phyloP scores from a whole-genome alignment of 192 early-diverging fungal genomes.

The Mortierella claussenii region DNA sequence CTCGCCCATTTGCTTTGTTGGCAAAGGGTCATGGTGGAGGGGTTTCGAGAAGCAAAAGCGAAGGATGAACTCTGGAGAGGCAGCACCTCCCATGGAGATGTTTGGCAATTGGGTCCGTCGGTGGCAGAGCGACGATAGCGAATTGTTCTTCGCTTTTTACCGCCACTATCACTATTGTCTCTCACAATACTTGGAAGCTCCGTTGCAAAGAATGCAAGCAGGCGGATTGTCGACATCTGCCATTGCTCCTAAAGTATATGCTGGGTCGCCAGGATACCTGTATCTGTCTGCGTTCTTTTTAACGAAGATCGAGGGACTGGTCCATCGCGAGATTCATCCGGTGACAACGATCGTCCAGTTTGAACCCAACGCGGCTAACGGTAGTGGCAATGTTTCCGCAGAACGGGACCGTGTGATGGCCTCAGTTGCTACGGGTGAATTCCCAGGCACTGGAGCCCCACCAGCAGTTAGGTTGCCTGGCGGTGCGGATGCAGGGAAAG shows the following conservation, averaged over 20 bases:
- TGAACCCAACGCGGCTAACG: conserved; percentile 34
- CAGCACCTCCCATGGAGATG: conserved; percentile 53
- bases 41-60: conserved; percentile 56
- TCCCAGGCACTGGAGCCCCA: conserved; percentile 35
- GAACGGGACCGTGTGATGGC: conserved; percentile 30
- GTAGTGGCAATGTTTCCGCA: conserved; percentile 13
- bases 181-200: conserved; percentile 39
- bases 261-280: conserved; percentile 55
- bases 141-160: conserved; percentile 66
- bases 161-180: conserved; percentile 61
- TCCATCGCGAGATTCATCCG: conserved; percentile 60
- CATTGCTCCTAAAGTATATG: conserved; percentile 40
- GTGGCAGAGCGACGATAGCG: conserved; percentile 67
- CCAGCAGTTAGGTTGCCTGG: conserved; percentile 23
- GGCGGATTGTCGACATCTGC: conserved; percentile 40
- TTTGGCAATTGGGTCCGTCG: conserved; percentile 59
- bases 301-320: conserved; percentile 59
- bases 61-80: conserved; percentile 29
- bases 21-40: conserved; percentile 49
- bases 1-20: conserved; percentile 46
- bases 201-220: conserved; percentile 37
- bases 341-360: conserved; percentile 64
- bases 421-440: conserved; percentile 42
- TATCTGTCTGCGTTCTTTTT: conserved; percentile 61
- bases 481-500: conserved; percentile 28